Conservation (phyloP, 176 grass and related monocot species). For the Aechmea fasciata region DNA sequence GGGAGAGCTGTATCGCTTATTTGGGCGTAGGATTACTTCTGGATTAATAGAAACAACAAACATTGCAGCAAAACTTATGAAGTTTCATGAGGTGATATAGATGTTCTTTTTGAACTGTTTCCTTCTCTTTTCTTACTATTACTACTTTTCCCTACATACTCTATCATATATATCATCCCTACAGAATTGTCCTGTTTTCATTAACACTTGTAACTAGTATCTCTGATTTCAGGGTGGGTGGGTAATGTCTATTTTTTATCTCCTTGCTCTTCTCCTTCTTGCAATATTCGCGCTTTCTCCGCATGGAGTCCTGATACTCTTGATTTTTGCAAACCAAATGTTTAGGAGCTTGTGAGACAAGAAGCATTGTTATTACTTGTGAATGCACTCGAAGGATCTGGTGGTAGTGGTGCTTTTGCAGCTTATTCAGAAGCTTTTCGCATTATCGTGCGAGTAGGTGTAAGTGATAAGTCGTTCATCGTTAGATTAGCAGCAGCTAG, state of each 20-base stretch:
- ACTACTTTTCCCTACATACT: neutral
- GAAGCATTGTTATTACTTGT: constrained; percentile 86
- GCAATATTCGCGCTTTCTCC: neutral
- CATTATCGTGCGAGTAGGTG: constrained; percentile 74
- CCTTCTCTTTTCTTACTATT: neutral
- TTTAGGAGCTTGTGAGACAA: constrained; percentile 90
- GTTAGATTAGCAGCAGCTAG: constrained; percentile 80
- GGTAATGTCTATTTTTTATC: neutral
- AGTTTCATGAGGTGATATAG: constrained; percentile 69
- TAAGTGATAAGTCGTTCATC: constrained; percentile 79
- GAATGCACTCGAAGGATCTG: constrained; percentile 83
- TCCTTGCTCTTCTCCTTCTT: constrained; percentile 16
- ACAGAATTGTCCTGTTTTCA: neutral
- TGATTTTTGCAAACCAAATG: constrained; percentile 20
- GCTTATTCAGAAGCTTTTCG: constrained; percentile 83
- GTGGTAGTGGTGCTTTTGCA: constrained; percentile 50
- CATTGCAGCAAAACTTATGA: constrained; percentile 87
- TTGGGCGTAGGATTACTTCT: constrained; percentile 79
- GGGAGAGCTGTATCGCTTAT: constrained; percentile 78
- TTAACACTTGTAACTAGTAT: neutral
- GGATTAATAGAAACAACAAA: constrained; percentile 83
- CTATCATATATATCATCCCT: neutral
- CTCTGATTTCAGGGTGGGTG: neutral
- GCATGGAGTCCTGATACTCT: neutral
- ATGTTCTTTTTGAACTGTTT: constrained; percentile 5